Evolutionary conservation across 2,329 filamentous ascomycete species (phyloP), one percentile per base, ranked within the genome.

Genomic region (Alternaria infectoria): DNA sequence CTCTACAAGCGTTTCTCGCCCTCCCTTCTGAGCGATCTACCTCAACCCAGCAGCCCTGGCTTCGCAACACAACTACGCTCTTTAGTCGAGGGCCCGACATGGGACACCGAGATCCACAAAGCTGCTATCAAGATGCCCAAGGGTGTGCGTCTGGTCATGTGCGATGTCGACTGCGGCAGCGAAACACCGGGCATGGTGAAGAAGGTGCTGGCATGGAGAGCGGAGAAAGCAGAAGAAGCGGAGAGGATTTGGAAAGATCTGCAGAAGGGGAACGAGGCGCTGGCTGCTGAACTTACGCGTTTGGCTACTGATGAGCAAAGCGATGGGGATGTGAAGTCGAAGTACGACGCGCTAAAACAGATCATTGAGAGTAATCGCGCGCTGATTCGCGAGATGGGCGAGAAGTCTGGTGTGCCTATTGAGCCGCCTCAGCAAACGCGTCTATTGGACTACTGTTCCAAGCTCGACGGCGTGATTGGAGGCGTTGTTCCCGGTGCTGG

Each of bases 111-210:
- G 73, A 89, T 96, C 52, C 81, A 82, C 30, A 91, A 93, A 72
- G 88, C 90, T 6, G 87, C 85, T 15, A 89, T 95, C 56, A 86
- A 85, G 64, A 85, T 98, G 62, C 94, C 95, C 0, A 73, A 79
- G 1, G 93, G 92, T 1, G 83, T 97, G 69, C 87, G 91, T 23
- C 84, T 98, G 69, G 88, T 96, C 64, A 96, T 99, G 90, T 97
- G 93, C 76, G 96, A 99, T 76, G 96, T 99, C 7, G 93, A 96
- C 77, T 97, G 94, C 76, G 96, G 96, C 30, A 95, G 91, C 52
- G 88, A 97, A 83, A 98, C 95, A 8, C 94, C 97, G 0, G 88
- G 93, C 13, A 98, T 99, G 96, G 96, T 97, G 40, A 97, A 95
- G 82, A 88, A 92, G 76, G 92, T 99, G 13, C 85, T 98, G 4